Base-by-base conservation (phyloP, 176 grass and related monocot genomes). In the bread wheat (Triticum aestivum) region DNA sequence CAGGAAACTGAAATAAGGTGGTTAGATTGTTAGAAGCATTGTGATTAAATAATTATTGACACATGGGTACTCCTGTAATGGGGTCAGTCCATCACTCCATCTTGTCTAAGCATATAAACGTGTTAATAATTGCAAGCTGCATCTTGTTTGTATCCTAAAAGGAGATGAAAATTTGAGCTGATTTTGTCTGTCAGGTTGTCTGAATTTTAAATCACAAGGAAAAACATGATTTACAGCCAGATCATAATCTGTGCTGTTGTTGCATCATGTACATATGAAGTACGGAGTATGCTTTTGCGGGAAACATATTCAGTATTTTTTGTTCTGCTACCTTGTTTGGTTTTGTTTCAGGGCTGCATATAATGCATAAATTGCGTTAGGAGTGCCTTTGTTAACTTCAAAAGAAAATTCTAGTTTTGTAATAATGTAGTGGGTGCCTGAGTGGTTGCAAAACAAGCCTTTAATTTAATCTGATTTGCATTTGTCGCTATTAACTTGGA, bases 31-130 rank as follows among this genome's bases (percentile, higher is more conserved):
- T 65, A 42, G 23, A 75, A 75, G 56, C 71, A 75, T 2, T 65
- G 39, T 75, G 18, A 5, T 85, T 84, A 84, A 66, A 52, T 76
- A 34, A 62, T 61, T 42, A 30, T 62, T 61, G 9, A 13, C 73
- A 33, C 27, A n/a, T 11, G 15, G 9, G 10, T 18, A 51, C 37
- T 47, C 15, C 24, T 80, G 61, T 37, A 56, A 11, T 35, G 52
- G 51, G 29, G 35, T 78, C 69, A 73, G 21, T 73, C 38, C 69
- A 73, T 47, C 30, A 44, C 54, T 45, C 32, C 24, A 65, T 44
- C 58, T 26, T 79, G 77, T 79, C 24, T 64, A 72, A 83, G 68
- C 33, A 61, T 73, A 41, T 83, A 83, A 41, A 41, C 15, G 4
- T 38, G 49, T 56, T 58, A 71, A 59, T 15, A 39, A 26, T 83